Percentiles rank a stretch among this genome's conserved stretches.
phyloP scores from a whole-genome alignment of 140 eudicot genomes.

The Erigeron philadelphicus region DNA sequence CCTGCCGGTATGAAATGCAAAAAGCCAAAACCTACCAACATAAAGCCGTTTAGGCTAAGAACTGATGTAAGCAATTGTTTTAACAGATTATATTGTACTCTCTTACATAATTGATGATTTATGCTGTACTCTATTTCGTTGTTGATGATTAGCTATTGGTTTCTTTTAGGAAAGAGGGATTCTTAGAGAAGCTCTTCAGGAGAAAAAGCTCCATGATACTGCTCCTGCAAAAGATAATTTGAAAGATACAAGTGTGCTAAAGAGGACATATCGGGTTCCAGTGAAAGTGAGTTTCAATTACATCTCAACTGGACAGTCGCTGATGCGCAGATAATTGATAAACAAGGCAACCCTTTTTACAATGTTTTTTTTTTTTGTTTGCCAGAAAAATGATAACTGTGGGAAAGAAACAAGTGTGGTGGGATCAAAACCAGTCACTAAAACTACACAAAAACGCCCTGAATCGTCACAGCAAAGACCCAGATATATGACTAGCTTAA shows the following conservation, averaged over 20 bases:
- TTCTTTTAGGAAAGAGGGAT: conserved; percentile 51
- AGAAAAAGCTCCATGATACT: conserved; percentile 30
- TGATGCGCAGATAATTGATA: no score
- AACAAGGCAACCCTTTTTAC: neutral
- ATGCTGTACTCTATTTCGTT: neutral
- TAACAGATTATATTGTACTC: neutral
- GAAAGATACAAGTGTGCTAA: conserved; percentile 28
- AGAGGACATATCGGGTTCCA: conserved; percentile 23
- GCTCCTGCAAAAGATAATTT: conserved; percentile 34
- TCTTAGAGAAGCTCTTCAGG: conserved; percentile 62
- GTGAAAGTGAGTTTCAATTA: conserved; percentile 24
- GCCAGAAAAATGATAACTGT: conserved; percentile 30
- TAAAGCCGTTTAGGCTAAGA: conserved; percentile 50
- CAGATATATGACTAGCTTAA: conserved; percentile 23
- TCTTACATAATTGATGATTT: neutral
- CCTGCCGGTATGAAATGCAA: conserved; percentile 43
- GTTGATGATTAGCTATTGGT: conserved; percentile 10
- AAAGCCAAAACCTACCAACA: conserved; percentile 53
- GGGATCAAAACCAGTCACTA: conserved; percentile 20
- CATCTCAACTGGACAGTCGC: neutral
- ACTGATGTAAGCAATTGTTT: conserved; percentile 59
- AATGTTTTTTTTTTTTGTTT: conserved; percentile 7
- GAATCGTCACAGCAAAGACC: conserved; percentile 28
- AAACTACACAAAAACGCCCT: conserved; percentile 18
- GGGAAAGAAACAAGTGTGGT: conserved; percentile 21